Evolutionary conservation across 352 stramenopile genomes (phyloP).

Genomic region (Phytophthora agathidicida): DNA sequence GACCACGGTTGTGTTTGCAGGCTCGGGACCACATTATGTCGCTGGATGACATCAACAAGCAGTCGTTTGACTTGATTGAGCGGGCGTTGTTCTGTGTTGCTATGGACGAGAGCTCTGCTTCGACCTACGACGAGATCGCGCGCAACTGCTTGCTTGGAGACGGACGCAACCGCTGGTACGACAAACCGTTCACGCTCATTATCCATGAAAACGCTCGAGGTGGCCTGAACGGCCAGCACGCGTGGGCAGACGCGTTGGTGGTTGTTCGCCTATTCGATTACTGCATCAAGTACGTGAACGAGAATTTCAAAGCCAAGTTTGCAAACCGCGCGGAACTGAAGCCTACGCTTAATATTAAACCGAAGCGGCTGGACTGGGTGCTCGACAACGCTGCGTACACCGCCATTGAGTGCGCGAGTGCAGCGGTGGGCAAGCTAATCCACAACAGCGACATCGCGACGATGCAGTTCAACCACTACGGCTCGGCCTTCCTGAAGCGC

Average conservation of each 20-base stretch:
- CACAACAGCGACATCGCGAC: slow-evolving; percentile 91
- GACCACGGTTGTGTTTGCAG: too few species aligned
- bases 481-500: slow-evolving; percentile 91
- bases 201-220: slow-evolving; percentile 96
- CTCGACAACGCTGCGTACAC: slow-evolving; percentile 83
- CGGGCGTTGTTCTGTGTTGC: slow-evolving; percentile 94
- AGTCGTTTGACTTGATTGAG: slow-evolving; percentile 94
- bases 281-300: slow-evolving; percentile 92
- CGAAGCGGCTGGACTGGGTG: slow-evolving; percentile 81
- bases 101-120: slow-evolving; percentile 87
- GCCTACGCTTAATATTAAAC: slow-evolving; percentile 67
- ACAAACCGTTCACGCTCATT: slow-evolving; percentile 98
- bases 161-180: slow-evolving; percentile 97
- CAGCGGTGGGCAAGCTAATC: slow-evolving; percentile 93
- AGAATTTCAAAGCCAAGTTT: slow-evolving; percentile 91
- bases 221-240: slow-evolving; percentile 96
- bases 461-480: slow-evolving; percentile 93
- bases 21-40: slow-evolving; percentile 82
- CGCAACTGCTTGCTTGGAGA: slow-evolving; percentile 87
- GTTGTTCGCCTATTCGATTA: slow-evolving; percentile 95
- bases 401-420: slow-evolving; percentile 87
- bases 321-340: slow-evolving; percentile 73
- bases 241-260: slow-evolving; percentile 97
- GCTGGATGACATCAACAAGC: slow-evolving; percentile 87
- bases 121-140: slow-evolving; percentile 86